phyloP scores from a whole-genome alignment of 176 grass and related monocot genomes.

The Triticum turgidum region DNA sequence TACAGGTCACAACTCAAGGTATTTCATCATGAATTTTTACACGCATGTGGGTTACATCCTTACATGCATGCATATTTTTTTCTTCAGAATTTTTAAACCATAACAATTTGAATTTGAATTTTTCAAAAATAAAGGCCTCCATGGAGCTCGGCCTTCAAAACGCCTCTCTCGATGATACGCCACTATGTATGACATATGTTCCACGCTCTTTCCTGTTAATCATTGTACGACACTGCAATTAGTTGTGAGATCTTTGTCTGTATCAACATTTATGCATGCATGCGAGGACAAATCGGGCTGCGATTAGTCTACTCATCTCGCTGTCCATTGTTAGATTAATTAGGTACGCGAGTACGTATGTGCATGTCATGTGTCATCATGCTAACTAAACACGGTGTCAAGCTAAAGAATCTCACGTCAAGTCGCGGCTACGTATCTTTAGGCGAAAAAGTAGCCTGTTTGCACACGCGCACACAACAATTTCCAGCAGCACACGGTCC shows the following conservation, averaged over 20 bases:
- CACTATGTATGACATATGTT: background rate
- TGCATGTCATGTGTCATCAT: background rate
- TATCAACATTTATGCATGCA: background rate
- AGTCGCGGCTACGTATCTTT: background rate
- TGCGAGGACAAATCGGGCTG: slow-evolving; percentile 1
- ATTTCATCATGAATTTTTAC: too few relatives aligned
- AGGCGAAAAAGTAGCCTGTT: background rate
- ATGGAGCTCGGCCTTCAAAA: too few relatives aligned
- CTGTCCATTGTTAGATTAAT: background rate
- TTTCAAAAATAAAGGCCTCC: too few relatives aligned
- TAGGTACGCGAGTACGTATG: background rate
- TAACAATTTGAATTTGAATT: too few relatives aligned
- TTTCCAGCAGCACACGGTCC: background rate
- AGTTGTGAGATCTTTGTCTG: background rate
- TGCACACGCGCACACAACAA: background rate
- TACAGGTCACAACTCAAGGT: too few relatives aligned
- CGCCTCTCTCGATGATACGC: background rate
- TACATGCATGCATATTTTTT: background rate
- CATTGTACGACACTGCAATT: background rate
- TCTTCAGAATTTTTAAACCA: background rate
- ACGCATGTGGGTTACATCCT: too few relatives aligned
- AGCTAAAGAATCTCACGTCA: background rate
- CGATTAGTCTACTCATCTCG: background rate
- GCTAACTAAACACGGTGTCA: background rate
- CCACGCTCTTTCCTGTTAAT: background rate